phyloP scores from a whole-genome alignment of 805 yeast species.

The Candida maris region DNA sequence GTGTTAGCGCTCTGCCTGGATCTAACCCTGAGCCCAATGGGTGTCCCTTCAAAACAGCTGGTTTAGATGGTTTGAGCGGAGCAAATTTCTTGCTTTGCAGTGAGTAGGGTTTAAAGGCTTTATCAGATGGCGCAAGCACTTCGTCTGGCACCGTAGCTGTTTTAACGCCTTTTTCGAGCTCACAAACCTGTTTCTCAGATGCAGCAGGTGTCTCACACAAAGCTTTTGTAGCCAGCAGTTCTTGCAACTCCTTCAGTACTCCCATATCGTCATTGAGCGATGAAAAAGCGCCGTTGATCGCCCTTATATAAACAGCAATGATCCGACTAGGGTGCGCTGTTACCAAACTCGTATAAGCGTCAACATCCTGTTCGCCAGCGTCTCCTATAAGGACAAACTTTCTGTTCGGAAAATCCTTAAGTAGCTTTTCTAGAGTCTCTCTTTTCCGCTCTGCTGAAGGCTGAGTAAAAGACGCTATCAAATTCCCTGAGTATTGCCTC shows the following conservation, averaged over 20 bases:
- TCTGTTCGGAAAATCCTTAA: conserved; percentile 71
- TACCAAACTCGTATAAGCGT: conserved; percentile 79
- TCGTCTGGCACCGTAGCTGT: background rate
- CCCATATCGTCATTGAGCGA: conserved; percentile 39
- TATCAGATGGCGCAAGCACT: background rate
- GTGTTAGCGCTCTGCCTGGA: background rate
- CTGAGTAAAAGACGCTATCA: conserved; percentile 77
- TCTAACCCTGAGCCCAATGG: background rate
- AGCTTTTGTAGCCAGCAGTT: background rate
- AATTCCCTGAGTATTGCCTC: conserved; percentile 81
- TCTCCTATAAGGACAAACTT: conserved; percentile 88
- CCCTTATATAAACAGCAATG: conserved; percentile 74
- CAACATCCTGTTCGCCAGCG: conserved; percentile 92
- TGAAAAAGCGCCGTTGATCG: conserved; percentile 68
- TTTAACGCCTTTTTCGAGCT: background rate
- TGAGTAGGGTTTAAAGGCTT: background rate
- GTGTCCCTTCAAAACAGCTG: background rate
- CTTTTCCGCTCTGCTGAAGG: conserved; percentile 82
- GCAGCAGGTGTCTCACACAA: background rate
- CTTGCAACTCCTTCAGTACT: conserved; percentile 21
- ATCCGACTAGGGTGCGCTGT: conserved; percentile 58
- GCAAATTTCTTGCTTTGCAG: background rate
- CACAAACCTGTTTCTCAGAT: background rate
- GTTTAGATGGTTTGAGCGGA: conserved; percentile 1
- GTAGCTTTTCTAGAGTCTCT: conserved; percentile 55